phyloP scores from a whole-genome alignment of 768 basidiomycete genomes.

The Amanita muscaria region DNA sequence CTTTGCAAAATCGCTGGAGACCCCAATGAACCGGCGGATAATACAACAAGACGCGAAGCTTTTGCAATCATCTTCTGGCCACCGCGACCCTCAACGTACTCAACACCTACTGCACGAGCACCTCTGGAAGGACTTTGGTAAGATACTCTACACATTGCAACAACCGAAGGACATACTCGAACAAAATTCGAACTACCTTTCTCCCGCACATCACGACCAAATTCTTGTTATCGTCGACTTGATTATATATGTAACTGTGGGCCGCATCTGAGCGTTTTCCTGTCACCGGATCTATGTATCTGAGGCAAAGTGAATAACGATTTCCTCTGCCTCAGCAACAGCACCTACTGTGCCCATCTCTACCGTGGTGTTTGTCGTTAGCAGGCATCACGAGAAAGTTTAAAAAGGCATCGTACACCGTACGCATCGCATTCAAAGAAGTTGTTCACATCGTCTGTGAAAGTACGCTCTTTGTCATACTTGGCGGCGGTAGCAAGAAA shows the following conservation, averaged over 20 bases:
- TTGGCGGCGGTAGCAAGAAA: conserved; percentile 36
- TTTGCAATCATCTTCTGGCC: conserved; percentile 20
- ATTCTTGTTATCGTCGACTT: conserved; percentile 30
- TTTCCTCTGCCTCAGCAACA: background rate
- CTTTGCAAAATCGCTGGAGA: conserved; percentile 49
- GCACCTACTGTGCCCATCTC: conserved; percentile 48
- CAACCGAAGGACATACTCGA: conserved; percentile 30
- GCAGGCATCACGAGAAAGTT: background rate
- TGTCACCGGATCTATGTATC: conserved; percentile 43
- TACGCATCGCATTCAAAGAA: conserved; percentile 37
- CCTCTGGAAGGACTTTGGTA: conserved; percentile 19
- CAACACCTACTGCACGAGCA: conserved; percentile 39
- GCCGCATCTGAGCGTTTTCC: conserved; percentile 52
- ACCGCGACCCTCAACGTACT: conserved; percentile 34
- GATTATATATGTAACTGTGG: conserved; percentile 43
- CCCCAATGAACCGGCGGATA: conserved; percentile 47
- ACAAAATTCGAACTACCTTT: conserved; percentile 39
- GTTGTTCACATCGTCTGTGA: conserved; percentile 39
- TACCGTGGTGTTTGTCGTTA: conserved; percentile 14
- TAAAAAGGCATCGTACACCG: conserved; percentile 30
- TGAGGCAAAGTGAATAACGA: conserved; percentile 16
- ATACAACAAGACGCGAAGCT: conserved; percentile 37
- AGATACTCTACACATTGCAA: background rate
- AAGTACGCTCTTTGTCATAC: conserved; percentile 40
- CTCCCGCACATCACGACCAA: conserved; percentile 31